Evolutionary conservation across 495 filamentous ascomycete genomes (phyloP).

Genomic region (Trypethelium eluteriae): DNA sequence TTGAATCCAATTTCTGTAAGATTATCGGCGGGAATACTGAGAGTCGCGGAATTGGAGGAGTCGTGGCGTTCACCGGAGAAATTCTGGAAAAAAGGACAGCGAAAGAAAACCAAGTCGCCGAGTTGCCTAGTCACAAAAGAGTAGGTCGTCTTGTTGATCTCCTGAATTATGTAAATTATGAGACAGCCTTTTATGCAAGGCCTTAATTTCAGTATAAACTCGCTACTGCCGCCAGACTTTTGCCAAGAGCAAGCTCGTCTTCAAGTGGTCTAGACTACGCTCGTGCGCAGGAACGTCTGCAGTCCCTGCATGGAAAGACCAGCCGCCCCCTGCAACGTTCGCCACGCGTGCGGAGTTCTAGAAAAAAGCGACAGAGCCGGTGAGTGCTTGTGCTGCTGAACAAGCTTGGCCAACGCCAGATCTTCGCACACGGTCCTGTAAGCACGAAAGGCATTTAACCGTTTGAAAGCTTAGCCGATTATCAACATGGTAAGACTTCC

Average conservation of each 20-base stretch:
- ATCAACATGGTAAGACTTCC: background rate
- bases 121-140: background rate
- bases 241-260: background rate
- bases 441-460: background rate
- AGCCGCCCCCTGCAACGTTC: background rate
- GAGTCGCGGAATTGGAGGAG: too few relatives aligned
- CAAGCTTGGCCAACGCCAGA: background rate
- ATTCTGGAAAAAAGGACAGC: background rate
- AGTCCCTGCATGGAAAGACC: background rate
- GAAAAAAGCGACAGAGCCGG: conserved; percentile 1
- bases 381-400: background rate
- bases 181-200: background rate
- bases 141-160: background rate
- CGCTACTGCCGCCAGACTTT: background rate
- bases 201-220: background rate
- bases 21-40: too few relatives aligned
- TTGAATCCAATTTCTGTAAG: too few relatives aligned
- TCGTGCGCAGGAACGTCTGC: background rate
- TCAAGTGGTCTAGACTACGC: background rate
- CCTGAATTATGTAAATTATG: background rate
- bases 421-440: conserved; percentile 1
- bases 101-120: background rate
- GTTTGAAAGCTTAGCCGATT: conserved; percentile 7
- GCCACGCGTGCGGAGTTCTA: conserved; percentile 8
- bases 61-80: too few relatives aligned